phyloP scores from a whole-genome alignment of 257 asterid species.

The Ilex asprella region DNA sequence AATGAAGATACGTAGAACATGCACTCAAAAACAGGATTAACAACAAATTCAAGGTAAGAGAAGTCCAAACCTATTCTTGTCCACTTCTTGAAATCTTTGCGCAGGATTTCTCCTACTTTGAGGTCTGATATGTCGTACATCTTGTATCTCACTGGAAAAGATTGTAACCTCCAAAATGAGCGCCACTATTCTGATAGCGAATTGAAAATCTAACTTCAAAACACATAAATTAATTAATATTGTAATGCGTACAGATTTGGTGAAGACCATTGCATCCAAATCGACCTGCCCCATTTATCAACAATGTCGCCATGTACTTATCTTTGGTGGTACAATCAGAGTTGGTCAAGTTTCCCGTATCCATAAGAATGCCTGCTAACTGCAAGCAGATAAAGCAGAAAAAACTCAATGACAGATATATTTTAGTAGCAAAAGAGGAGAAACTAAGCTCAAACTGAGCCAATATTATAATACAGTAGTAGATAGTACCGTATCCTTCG shows the following conservation, averaged over 20 bases:
- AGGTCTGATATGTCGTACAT: conserved; percentile 36
- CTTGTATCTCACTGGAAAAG: conserved; percentile 55
- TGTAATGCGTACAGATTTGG: conserved; percentile 47
- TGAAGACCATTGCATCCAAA: conserved; percentile 75
- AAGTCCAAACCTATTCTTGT: conserved; percentile 37
- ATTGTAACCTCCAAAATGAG: background rate
- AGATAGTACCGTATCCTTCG: background rate
- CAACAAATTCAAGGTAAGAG: conserved; percentile 7
- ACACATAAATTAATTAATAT: background rate
- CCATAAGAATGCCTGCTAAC: conserved; percentile 81
- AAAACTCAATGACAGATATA: background rate
- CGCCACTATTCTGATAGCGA: conserved; percentile 2
- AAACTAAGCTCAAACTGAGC: conserved; percentile 6
- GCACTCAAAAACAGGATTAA: background rate
- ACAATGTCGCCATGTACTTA: conserved; percentile 70
- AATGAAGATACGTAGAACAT: background rate
- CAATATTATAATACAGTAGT: conserved; percentile 6
- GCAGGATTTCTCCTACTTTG: conserved; percentile 46
- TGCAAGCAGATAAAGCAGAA: conserved; percentile 15
- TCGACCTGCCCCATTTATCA: conserved; percentile 81
- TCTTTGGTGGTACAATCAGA: conserved; percentile 54
- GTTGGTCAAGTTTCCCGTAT: conserved; percentile 60
- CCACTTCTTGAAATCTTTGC: conserved; percentile 57
- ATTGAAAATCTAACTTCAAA: conserved; percentile 7
- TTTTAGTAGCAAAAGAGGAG: background rate